Conservation (phyloP, 78 protist genomes). For the Dictyostelium brefeldianum region DNA sequence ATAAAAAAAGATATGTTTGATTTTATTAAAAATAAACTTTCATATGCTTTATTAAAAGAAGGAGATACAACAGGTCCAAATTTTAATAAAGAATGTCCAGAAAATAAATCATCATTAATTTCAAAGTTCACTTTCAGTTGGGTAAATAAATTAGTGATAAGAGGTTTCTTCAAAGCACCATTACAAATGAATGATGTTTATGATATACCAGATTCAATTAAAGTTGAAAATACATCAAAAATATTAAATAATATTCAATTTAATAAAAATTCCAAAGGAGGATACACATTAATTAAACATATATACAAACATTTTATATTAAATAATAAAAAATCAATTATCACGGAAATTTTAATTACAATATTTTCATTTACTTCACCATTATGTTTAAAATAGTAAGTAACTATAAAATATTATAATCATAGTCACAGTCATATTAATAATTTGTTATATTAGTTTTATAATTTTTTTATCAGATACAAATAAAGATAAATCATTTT, state of each 20-base stretch:
- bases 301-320: constrained; percentile 5
- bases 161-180: constrained; percentile 32
- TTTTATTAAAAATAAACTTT: too few relatives aligned
- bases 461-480: neutral
- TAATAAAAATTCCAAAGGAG: neutral
- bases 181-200: constrained; percentile 33
- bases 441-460: neutral
- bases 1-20: too few relatives aligned
- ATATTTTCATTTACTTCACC: constrained; percentile 26
- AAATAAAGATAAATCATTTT: neutral
- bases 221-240: neutral
- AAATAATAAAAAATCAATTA: neutral
- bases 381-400: constrained; percentile 26
- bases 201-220: constrained; percentile 3
- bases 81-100: constrained; percentile 21
- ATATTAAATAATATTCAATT: neutral
- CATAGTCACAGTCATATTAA: neutral
- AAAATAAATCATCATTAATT: neutral
- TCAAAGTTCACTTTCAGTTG: constrained; percentile 10
- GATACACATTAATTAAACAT: constrained; percentile 29
- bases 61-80: neutral
- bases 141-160: constrained; percentile 13
- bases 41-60: too few relatives aligned
- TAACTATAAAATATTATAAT: neutral
- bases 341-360: neutral